Base-by-base conservation (phyloP, 306 rosid genomes). In the Morella rubra region DNA sequence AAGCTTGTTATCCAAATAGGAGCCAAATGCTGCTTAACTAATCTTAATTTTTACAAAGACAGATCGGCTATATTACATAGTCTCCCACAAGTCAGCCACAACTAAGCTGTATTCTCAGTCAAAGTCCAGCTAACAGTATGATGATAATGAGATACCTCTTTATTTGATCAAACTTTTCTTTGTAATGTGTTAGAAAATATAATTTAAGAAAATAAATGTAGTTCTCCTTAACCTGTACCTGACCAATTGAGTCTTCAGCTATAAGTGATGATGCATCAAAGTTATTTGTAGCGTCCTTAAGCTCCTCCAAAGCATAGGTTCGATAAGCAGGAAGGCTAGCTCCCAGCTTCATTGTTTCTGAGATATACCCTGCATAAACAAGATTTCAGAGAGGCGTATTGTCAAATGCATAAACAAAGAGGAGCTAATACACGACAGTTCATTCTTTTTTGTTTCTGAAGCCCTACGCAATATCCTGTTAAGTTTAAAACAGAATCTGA, bases 311-410 rank as follows among this genome's bases (percentile, higher is more conserved):
- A 66, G 92, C 71, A 74, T 90, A 95, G 18, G 92, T 92, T 88
- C 93, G 87, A 76, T 95, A 92, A 76, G 97, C 84, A 80, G 97
- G 92, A 87, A 92, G 85, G 67, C 91, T 77, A 52, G 97, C 78
- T 62, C 98, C 99, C 87, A 92, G 81, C 87, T 90, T 95, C 99
- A 87, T 95, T 71, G 97, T 95, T 74, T 88, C 86, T 5, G 99
- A 92, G 76, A 95, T 95, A 82, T 81, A 87, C 75, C 93, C 99
- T 95, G 91, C 77, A 40, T 50, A 47, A 32, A 49, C 75, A 54
- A 50, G 73, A 51, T 42, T 61, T 56, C 47, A 47, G 22, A 15
- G 49, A 16, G 78, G 67, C 45, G 74, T 46, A 6, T 18, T 62
- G 13, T 54, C 50, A 20, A 18, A 4, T 41, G 73, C 66, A 42